phyloP scores from a whole-genome alignment of 768 basidiomycete species.

The Lentinula boryana region DNA sequence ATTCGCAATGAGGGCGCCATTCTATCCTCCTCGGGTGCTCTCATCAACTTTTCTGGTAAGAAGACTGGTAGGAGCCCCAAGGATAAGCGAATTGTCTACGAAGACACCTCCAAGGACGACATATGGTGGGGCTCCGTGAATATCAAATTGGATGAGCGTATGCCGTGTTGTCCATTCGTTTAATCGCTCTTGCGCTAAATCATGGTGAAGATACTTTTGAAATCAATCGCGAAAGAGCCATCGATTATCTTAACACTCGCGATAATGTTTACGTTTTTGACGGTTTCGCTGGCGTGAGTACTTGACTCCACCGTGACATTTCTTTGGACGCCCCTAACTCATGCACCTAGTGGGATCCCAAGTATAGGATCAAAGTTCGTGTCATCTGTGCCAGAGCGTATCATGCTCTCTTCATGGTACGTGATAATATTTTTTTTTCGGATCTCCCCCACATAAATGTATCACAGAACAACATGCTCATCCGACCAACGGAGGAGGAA shows the following conservation, averaged over 20 bases:
- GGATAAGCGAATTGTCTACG: conserved; percentile 99
- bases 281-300: conserved; percentile 80
- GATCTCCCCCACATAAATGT: background rate
- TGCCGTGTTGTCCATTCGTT: conserved; percentile 26
- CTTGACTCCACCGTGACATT: background rate
- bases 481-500: conserved; percentile 94
- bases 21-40: conserved; percentile 90
- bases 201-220: conserved; percentile 80
- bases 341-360: conserved; percentile 81
- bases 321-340: conserved; percentile 8
- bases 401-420: conserved; percentile 96
- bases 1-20: conserved; percentile 98
- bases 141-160: conserved; percentile 93
- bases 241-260: conserved; percentile 97
- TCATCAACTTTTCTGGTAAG: conserved; percentile 99
- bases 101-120: conserved; percentile 93
- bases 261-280: conserved; percentile 99
- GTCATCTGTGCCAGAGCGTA: conserved; percentile 98
- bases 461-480: conserved; percentile 94
- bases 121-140: conserved; percentile 99
- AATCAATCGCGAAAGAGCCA: conserved; percentile 97
- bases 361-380: conserved; percentile 99
- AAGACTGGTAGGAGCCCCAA: conserved; percentile 98
- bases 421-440: conserved; percentile 24
- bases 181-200: conserved; percentile 6